Percentiles rank a stretch among this genome's conserved stretches.
phyloP scores from a whole-genome alignment of 179 eudicot genomes.

The Beta lomatogona region DNA sequence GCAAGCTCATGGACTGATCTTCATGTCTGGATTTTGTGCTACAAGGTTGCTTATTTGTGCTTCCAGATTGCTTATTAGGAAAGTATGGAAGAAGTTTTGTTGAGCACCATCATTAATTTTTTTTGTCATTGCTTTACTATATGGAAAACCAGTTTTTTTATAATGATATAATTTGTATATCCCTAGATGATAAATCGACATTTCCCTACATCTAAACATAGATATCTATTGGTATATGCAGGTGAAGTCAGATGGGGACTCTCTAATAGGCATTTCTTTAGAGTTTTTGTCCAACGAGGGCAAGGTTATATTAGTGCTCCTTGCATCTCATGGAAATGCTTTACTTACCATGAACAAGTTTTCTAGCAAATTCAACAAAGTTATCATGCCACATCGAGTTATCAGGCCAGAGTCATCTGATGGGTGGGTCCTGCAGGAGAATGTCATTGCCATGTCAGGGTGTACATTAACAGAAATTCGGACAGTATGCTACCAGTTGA shows the following conservation, averaged over 20 bases:
- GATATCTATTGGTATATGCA: slow-evolving; percentile 33
- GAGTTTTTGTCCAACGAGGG: slow-evolving; percentile 43
- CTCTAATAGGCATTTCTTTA: slow-evolving; percentile 72
- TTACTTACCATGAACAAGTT: slow-evolving; percentile 54
- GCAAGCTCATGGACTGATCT: background rate
- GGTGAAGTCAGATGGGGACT: slow-evolving; percentile 70
- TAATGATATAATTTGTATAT: background rate
- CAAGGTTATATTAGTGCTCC: slow-evolving; percentile 49
- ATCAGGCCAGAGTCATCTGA: slow-evolving; percentile 42
- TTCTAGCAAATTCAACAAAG: slow-evolving; percentile 52
- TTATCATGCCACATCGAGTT: slow-evolving; percentile 62
- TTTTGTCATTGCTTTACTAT: background rate
- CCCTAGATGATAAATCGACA: background rate
- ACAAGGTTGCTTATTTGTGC: background rate
- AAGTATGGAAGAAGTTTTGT: background rate
- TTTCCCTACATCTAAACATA: background rate
- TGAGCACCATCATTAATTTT: background rate
- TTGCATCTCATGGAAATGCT: slow-evolving; percentile 63
- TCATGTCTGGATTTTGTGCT: slow-evolving; percentile 3
- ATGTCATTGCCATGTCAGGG: slow-evolving; percentile 53
- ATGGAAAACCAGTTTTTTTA: background rate
- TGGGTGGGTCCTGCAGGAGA: slow-evolving; percentile 68
- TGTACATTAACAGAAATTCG: slow-evolving; percentile 58
- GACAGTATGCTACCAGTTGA: slow-evolving; percentile 62
- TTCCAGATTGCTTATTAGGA: background rate